A percentile compares a stretch with the other conserved stretches of the same genome.
phyloP scores from a whole-genome alignment of 176 grass and related monocot genomes.

The Cenchrus purpureus region DNA sequence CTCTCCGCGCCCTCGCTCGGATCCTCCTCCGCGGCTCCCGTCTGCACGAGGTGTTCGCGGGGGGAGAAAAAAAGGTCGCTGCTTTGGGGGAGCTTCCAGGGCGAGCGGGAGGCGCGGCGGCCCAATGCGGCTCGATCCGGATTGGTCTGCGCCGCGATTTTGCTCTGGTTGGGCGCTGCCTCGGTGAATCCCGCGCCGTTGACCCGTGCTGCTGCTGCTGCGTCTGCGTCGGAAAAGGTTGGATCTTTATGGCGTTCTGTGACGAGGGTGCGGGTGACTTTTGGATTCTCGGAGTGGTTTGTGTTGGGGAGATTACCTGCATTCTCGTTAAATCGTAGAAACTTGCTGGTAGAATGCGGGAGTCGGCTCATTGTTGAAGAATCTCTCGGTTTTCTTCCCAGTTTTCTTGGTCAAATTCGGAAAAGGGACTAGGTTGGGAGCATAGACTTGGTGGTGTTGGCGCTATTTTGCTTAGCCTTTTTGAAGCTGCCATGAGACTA shows the following conservation, averaged over 20 bases:
- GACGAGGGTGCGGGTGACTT: neutral
- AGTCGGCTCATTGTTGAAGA: neutral
- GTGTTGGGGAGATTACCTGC: constrained; percentile 15
- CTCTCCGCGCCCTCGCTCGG: neutral
- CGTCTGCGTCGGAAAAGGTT: constrained; percentile 23
- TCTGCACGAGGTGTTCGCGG: neutral
- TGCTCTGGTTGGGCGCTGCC: constrained; percentile 10
- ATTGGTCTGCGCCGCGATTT: constrained; percentile 29
- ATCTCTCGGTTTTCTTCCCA: neutral
- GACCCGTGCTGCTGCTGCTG: constrained; percentile 1
- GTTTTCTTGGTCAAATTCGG: constrained; percentile 39
- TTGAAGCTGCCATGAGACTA: too few species aligned
- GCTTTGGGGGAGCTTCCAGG: constrained; percentile 21
- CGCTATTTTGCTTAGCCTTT: constrained; percentile 10
- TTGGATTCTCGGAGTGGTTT: constrained; percentile 31
- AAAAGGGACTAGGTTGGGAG: constrained; percentile 14
- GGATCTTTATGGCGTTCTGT: constrained; percentile 48
- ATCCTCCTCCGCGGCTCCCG: constrained; percentile 21
- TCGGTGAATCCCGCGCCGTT: constrained; percentile 42
- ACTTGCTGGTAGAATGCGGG: neutral
- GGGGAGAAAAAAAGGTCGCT: neutral
- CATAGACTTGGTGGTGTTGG: neutral
- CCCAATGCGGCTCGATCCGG: constrained; percentile 60
- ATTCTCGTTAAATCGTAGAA: constrained; percentile 25
- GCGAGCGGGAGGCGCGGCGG: neutral